Conservation (phyloP, 2,329 filamentous ascomycete genomes). For the Penicillium italicum region DNA sequence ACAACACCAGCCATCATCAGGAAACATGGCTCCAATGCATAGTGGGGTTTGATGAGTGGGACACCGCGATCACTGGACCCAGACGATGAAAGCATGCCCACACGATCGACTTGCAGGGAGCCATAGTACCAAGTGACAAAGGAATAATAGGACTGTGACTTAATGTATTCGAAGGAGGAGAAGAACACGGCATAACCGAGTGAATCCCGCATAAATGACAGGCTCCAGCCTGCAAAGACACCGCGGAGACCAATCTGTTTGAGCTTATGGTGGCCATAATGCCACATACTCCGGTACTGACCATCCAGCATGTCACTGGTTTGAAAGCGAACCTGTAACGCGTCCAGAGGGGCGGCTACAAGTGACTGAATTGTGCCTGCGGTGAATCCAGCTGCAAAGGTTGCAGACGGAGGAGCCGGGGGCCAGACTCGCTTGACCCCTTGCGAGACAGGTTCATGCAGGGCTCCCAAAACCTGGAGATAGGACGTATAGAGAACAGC, state of each 20-base stretch:
- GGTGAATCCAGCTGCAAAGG: constrained; percentile 57
- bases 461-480: constrained; percentile 55
- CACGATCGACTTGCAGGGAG: constrained; percentile 28
- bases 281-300: constrained; percentile 61
- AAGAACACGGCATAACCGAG: constrained; percentile 62
- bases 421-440: constrained; percentile 59
- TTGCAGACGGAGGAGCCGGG: constrained; percentile 51
- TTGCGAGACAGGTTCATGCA: constrained; percentile 57
- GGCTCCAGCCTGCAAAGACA: constrained; percentile 60
- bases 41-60: constrained; percentile 57
- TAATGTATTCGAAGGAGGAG: constrained; percentile 60
- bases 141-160: constrained; percentile 59
- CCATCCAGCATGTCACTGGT: constrained; percentile 58
- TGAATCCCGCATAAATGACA: constrained; percentile 59
- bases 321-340: constrained; percentile 59
- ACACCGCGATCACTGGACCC: constrained; percentile 34
- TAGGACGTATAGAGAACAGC: constrained; percentile 63
- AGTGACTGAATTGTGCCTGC: constrained; percentile 60
- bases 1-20: constrained; percentile 57
- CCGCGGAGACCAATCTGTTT: constrained; percentile 58
- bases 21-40: constrained; percentile 60
- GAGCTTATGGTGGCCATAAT: constrained; percentile 57
- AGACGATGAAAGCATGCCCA: constrained; percentile 29
- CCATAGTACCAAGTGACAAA: constrained; percentile 60
- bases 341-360: constrained; percentile 61